These are phyloP conservation scores for Pyricularia grisea DNA, from an alignment of 2,329 filamentous ascomycete species.

Conservation along the genomic window DNA sequence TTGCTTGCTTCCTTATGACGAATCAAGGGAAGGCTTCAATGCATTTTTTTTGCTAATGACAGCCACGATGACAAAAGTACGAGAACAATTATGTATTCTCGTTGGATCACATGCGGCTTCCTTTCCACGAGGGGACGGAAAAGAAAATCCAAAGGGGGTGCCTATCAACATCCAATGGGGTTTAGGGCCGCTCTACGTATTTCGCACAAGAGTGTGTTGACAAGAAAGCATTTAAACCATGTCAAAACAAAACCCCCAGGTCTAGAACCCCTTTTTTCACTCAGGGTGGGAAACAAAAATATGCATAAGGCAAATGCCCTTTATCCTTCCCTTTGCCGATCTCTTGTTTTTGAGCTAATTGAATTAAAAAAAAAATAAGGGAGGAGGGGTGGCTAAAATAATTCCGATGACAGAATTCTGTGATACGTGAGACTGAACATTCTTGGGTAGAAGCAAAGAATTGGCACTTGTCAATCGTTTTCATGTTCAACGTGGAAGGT, in stretches of 20 bases:
- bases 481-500: not conserved
- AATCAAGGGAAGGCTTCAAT: not conserved
- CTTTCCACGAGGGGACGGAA: not conserved
- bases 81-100: not conserved
- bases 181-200: not conserved
- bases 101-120: not conserved
- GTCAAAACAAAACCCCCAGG: not conserved
- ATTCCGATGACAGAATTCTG: not conserved
- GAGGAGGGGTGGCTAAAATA: not conserved
- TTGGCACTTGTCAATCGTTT: not conserved
- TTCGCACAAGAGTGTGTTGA: not conserved
- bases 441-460: not conserved
- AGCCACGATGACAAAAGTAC: not conserved
- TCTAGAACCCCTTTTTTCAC: not conserved
- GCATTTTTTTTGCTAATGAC: not conserved
- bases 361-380: not conserved
- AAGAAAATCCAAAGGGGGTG: not conserved
- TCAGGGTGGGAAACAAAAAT: not conserved
- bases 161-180: not conserved
- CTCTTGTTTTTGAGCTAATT: not conserved
- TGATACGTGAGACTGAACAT: not conserved
- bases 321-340: not conserved
- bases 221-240: not conserved
- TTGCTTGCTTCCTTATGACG: not conserved
- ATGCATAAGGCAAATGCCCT: not conserved